Conservation (phyloP, 2,329 filamentous ascomycete genomes). For the Cyanodermella asteris region DNA sequence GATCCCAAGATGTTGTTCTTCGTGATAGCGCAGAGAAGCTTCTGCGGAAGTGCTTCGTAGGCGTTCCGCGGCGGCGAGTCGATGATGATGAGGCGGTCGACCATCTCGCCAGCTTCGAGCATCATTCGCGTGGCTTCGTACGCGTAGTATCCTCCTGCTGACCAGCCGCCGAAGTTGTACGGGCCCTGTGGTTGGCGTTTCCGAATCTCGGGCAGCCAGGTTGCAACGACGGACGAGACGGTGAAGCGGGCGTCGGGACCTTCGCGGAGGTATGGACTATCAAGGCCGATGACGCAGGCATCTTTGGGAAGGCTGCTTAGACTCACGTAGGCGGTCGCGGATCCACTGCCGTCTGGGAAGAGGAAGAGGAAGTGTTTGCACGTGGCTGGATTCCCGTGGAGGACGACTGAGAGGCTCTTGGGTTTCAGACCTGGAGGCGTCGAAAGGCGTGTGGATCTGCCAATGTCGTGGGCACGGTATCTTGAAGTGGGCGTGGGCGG, state of each 20-base stretch:
- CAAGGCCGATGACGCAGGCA: constrained; percentile 4
- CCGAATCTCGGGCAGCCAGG: constrained; percentile 15
- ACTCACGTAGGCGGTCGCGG: constrained; percentile 20
- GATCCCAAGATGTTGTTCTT: constrained; percentile 1
- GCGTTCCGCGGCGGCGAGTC: constrained; percentile 42
- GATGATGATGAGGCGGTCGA: constrained; percentile 38
- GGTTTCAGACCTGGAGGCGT: constrained; percentile 1
- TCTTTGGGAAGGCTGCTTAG: constrained; percentile 6
- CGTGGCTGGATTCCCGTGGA: constrained; percentile 23
- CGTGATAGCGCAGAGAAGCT: neutral
- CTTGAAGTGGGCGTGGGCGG: neutral
- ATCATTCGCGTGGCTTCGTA: constrained; percentile 39
- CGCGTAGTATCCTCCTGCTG: constrained; percentile 44
- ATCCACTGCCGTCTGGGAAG: constrained; percentile 27
- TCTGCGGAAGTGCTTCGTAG: constrained; percentile 21
- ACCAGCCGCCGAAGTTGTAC: constrained; percentile 45
- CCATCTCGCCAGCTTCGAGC: constrained; percentile 26
- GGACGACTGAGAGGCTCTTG: constrained; percentile 15
- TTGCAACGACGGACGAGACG: constrained; percentile 23
- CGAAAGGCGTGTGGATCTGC: constrained; percentile 1
- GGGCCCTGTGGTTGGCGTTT: constrained; percentile 21
- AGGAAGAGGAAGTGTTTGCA: constrained; percentile 16
- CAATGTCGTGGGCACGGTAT: neutral
- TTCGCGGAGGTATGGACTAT: constrained; percentile 4
- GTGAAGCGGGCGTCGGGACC: constrained; percentile 7